Percentiles rank a stretch among this genome's conserved stretches.
phyloP scores from a whole-genome alignment of 768 basidiomycete species.

The Pisolithus sp. region DNA sequence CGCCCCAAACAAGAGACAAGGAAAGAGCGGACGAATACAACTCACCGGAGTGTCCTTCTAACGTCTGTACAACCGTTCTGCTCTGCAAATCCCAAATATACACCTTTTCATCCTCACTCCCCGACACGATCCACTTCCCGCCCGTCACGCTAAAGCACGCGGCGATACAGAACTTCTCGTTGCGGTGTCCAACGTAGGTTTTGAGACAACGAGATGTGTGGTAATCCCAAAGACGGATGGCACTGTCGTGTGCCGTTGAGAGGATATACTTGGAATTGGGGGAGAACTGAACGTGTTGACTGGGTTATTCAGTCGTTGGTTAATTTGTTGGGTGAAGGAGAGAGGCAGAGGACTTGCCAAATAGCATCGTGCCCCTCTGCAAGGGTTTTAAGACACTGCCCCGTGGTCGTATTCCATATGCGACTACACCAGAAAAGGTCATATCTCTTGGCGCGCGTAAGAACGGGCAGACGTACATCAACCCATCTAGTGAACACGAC shows the following conservation, averaged over 20 bases:
- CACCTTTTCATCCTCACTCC: slow-evolving; percentile 85
- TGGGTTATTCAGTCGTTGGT: slow-evolving; percentile 19
- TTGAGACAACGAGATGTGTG: slow-evolving; percentile 87
- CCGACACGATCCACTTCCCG: slow-evolving; percentile 86
- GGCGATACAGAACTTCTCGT: slow-evolving; percentile 78
- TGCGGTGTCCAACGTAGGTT: slow-evolving; percentile 80
- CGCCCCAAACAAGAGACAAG: background rate
- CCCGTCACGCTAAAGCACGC: slow-evolving; percentile 82
- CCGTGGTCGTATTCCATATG: slow-evolving; percentile 89
- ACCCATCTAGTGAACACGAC: slow-evolving; percentile 85
- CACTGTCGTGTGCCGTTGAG: slow-evolving; percentile 88
- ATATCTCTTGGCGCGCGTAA: background rate
- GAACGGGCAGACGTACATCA: slow-evolving; percentile 60
- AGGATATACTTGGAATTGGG: slow-evolving; percentile 95
- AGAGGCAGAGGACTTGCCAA: slow-evolving; percentile 40
- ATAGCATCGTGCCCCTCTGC: slow-evolving; percentile 85
- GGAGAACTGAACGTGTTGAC: slow-evolving; percentile 90
- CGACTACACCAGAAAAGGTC: slow-evolving; percentile 47
- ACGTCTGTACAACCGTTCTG: slow-evolving; percentile 74
- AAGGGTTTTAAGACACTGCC: slow-evolving; percentile 94
- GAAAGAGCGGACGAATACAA: background rate
- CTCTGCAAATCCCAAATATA: slow-evolving; percentile 91
- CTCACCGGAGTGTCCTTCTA: slow-evolving; percentile 70
- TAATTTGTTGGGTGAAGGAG: background rate
- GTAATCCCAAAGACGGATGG: slow-evolving; percentile 93